These are phyloP conservation scores for Pythium aphanidermatum DNA, from an alignment of 352 stramenopile species.

Conservation along the genomic window DNA sequence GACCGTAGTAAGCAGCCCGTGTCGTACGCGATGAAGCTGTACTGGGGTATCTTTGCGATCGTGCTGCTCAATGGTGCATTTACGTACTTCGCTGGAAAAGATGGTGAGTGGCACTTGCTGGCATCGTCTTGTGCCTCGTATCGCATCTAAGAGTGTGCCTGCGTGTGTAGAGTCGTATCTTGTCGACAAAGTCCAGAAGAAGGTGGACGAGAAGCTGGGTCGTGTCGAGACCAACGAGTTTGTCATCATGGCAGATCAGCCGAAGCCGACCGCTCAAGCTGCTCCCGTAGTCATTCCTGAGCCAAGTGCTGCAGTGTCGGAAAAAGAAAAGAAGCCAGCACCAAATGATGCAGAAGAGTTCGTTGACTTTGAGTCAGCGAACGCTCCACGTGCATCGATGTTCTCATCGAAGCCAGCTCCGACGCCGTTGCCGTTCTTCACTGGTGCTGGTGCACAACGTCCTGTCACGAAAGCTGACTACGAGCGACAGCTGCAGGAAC, in stretches of 20 bases:
- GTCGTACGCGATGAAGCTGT: slow-evolving; percentile 29
- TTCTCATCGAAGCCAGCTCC: slow-evolving; percentile 10
- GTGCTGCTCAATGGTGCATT: slow-evolving; percentile 30
- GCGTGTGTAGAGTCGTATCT: slow-evolving; percentile 12
- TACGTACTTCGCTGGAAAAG: slow-evolving; percentile 23
- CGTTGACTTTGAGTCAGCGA: not conserved
- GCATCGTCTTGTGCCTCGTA: not conserved
- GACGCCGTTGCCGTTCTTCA: slow-evolving; percentile 20
- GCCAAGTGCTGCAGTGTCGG: not conserved
- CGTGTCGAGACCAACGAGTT: slow-evolving; percentile 24
- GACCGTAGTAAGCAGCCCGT: slow-evolving; percentile 32
- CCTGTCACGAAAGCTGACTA: slow-evolving; percentile 12
- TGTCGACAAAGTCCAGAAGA: slow-evolving; percentile 23
- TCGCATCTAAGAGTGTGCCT: not conserved
- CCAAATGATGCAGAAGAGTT: not conserved
- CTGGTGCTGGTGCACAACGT: not conserved
- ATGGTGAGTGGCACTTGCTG: slow-evolving; percentile 8
- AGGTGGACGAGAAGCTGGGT: slow-evolving; percentile 20
- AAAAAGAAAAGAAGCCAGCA: not conserved
- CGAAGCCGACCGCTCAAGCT: no score
- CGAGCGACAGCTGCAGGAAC: slow-evolving; percentile 15
- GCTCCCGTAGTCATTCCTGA: not conserved
- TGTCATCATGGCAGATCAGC: slow-evolving; percentile 18
- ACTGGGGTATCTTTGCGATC: slow-evolving; percentile 34
- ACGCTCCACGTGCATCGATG: slow-evolving; percentile 4